These are phyloP conservation scores for Chrysoporthe puriensis DNA, from an alignment of 2,329 filamentous ascomycete genomes.

Conservation along the genomic window DNA sequence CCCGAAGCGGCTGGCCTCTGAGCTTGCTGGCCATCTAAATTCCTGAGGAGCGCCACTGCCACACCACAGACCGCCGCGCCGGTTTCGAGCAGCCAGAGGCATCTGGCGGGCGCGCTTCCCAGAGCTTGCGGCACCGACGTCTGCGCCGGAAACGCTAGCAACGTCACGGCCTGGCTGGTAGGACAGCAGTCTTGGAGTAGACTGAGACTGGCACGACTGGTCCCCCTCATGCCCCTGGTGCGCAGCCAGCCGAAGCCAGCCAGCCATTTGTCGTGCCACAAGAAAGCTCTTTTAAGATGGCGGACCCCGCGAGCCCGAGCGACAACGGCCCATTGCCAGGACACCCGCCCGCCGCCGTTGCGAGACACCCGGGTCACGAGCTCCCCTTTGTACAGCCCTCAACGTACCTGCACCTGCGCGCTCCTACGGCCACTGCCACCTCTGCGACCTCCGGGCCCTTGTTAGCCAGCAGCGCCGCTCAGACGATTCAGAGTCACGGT, in stretches of 20 bases:
- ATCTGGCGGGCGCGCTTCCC: not conserved
- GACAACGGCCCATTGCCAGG: slow-evolving; percentile 29
- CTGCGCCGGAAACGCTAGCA: not conserved
- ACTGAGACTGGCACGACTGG: not conserved
- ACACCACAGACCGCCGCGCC: not conserved
- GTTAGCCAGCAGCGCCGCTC: slow-evolving; percentile 19
- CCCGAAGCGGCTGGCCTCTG: not conserved
- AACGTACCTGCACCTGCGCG: slow-evolving; percentile 51
- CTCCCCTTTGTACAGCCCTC: slow-evolving; percentile 64
- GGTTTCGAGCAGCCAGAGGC: not conserved
- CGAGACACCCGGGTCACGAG: slow-evolving; percentile 46
- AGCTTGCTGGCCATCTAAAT: slow-evolving; percentile 12
- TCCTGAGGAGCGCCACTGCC: slow-evolving; percentile 8
- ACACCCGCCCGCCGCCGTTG: slow-evolving; percentile 29
- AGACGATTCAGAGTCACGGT: slow-evolving; percentile 36
- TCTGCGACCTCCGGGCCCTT: not conserved
- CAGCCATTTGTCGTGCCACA: slow-evolving; percentile 17
- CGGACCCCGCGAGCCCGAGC: slow-evolving; percentile 31
- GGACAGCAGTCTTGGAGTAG: not conserved
- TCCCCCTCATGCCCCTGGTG: slow-evolving; percentile 11
- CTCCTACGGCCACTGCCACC: slow-evolving; percentile 26
- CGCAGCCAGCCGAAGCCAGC: slow-evolving; percentile 9
- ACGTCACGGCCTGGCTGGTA: not conserved
- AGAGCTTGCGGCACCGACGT: too few relatives aligned
- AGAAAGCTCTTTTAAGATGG: slow-evolving; percentile 24